Evolutionary conservation across 2,329 filamentous ascomycete genomes (phyloP), one percentile per base, ranked within the genome.

Genomic region (Aspergillus pseudoviridinutans): DNA sequence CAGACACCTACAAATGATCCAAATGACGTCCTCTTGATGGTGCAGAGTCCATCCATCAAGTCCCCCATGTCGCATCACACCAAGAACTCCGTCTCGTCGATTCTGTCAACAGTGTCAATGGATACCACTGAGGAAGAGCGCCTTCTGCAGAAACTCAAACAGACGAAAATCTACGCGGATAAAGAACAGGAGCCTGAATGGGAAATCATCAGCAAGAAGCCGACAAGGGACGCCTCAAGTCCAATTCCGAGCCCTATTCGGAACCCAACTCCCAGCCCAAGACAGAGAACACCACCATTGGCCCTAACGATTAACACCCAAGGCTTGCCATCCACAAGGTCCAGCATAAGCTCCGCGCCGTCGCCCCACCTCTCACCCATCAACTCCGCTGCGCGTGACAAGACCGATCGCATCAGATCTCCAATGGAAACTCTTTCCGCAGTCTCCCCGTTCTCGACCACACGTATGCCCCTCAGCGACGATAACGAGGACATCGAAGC

Each of bases 121-220:
- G 49, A 51, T 14, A 55, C 60, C 10, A 57, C 56, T 4, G 63
- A 64, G 24, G 63, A 64, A 51, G 47, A 54, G 24, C 28, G 57
- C 9, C 59, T 65, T 14, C 42, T 64, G 20, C 57, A 63, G 10
- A 58, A 56, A 42, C 27, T 65, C 44, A 61, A 63, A 8, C 58
- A 60, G 10, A 53, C 59, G 3, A 61, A 57, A 27, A 61, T 51
- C 27, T 62, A 62, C 24, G 54, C 63, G 25, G 58, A 65, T 38
- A 56, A 55, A n/a, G 47, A 56, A 29, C 51, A 55, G 12, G 63
- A 68, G 27, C 67, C 67, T 1, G 56, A 54, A 29, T 68, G 65
- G 64, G 66, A 68, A 28, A 67, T 65, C 38, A 47, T 66, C 29
- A 65, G 54, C 42, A 64, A 52, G 29, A 62, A 61, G 51, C 27